These are phyloP conservation scores for Pleodorina starrii DNA, from an alignment of 139 green algal genomes.

Conservation along the genomic window DNA sequence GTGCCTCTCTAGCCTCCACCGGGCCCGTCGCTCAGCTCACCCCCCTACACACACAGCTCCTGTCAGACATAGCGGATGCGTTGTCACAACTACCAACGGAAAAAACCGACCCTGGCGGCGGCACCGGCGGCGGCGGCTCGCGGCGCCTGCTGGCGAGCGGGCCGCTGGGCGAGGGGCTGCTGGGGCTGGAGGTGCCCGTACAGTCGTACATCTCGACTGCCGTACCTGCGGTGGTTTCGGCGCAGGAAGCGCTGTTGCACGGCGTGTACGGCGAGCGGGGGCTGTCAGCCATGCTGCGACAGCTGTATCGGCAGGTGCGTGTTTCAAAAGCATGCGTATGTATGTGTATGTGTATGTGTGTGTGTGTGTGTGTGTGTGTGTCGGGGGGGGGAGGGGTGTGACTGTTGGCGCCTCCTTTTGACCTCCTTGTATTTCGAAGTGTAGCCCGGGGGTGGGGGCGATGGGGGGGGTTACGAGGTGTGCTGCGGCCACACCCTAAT, in stretches of 20 bases:
- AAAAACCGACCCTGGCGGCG: neutral
- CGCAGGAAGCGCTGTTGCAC: neutral
- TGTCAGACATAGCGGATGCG: slow-evolving; percentile 24
- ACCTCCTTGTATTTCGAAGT: too few relatives aligned
- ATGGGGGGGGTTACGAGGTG: too few relatives aligned
- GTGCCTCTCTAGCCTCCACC: neutral
- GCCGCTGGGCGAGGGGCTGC: slow-evolving; percentile 12
- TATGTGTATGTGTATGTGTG: too few relatives aligned
- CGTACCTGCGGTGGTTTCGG: neutral
- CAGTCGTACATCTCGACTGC: neutral
- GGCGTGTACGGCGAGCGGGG: slow-evolving; percentile 35
- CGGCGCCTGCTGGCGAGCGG: slow-evolving; percentile 36
- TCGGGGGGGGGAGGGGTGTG: too few relatives aligned
- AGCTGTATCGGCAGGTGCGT: slow-evolving; percentile 44
- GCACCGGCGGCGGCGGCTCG: neutral
- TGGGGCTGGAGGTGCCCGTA: slow-evolving; percentile 26
- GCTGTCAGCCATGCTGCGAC: slow-evolving; percentile 35
- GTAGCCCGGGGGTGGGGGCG: too few relatives aligned
- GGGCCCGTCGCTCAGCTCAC: slow-evolving; percentile 25
- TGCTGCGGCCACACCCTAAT: too few relatives aligned
- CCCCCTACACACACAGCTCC: slow-evolving; percentile 31
- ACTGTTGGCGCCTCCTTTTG: too few relatives aligned
- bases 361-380: too few relatives aligned
- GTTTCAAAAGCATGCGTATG: too few relatives aligned
- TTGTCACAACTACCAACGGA: slow-evolving; percentile 19